Percentiles rank a stretch among this genome's conserved stretches.
These are phyloP conservation scores for Corynascus novoguineensis DNA, from an alignment of 495 filamentous ascomycete genomes.

Conservation along the genomic window DNA sequence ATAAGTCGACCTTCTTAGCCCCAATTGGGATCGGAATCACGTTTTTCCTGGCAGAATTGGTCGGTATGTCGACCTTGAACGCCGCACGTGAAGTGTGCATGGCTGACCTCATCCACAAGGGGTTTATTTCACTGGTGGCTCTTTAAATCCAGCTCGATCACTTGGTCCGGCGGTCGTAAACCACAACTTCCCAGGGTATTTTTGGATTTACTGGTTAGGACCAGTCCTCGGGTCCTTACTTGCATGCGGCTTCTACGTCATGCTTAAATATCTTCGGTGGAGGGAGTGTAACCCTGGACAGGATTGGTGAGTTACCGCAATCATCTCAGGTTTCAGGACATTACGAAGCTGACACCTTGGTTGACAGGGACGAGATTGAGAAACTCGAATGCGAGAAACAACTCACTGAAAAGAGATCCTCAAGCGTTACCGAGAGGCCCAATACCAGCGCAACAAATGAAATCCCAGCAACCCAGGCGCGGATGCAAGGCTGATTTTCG, in stretches of 20 bases:
- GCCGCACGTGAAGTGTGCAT: not conserved
- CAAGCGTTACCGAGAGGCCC: not conserved
- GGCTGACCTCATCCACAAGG: conserved; percentile 28
- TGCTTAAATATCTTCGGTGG: conserved; percentile 65
- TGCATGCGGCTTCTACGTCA: conserved; percentile 61
- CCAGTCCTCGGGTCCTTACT: conserved; percentile 53
- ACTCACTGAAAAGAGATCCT: not conserved
- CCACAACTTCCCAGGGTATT: conserved; percentile 55
- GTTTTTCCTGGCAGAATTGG: conserved; percentile 64
- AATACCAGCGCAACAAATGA: not conserved
- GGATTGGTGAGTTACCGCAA: conserved; percentile 23
- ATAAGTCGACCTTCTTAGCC: conserved; percentile 71
- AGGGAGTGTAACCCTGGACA: conserved; percentile 61
- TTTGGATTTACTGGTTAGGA: conserved; percentile 68
- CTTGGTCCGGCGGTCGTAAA: conserved; percentile 56
- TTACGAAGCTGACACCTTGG: not conserved
- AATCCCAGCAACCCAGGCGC: not conserved
- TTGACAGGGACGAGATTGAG: conserved; percentile 21
- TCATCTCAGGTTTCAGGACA: not conserved
- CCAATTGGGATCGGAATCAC: conserved; percentile 71
- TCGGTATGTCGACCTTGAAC: conserved; percentile 31
- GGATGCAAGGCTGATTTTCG: no score
- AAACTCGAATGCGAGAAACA: conserved; percentile 7
- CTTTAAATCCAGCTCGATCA: conserved; percentile 54
- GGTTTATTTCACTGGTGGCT: conserved; percentile 56